Conservation (phyloP, 202 grass and related monocot genomes). For the Schoenoplectus triqueter region DNA sequence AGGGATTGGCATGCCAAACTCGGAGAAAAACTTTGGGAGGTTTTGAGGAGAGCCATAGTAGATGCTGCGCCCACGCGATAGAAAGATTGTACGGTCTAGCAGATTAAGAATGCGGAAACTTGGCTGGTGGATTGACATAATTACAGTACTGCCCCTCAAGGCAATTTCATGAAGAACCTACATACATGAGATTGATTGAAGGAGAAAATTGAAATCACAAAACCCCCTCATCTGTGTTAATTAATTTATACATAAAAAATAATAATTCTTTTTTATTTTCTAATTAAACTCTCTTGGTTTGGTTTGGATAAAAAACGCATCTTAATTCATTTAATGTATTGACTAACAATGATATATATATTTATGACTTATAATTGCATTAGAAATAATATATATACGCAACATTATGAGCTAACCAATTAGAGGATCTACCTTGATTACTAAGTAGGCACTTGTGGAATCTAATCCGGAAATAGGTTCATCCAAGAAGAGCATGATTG, state of each 20-base stretch:
- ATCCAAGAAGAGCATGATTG: constrained; percentile 58
- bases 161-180: constrained; percentile 33
- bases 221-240: background rate
- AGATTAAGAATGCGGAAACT: constrained; percentile 37
- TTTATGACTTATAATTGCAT: background rate
- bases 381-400: background rate
- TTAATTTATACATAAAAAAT: background rate
- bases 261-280: background rate
- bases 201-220: background rate
- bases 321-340: background rate
- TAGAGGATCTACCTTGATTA: constrained; percentile 48
- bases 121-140: constrained; percentile 42
- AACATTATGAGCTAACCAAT: background rate
- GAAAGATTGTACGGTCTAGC: constrained; percentile 25
- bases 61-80: background rate
- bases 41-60: constrained; percentile 19
- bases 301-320: background rate
- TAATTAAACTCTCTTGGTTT: background rate
- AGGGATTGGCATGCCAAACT: constrained; percentile 28
- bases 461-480: constrained; percentile 72
- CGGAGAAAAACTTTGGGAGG: background rate
- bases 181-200: background rate
- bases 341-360: background rate
- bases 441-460: constrained; percentile 82
- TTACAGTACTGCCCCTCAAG: constrained; percentile 26